These are phyloP conservation scores for Blepharisma stoltei DNA, from an alignment of 73 alveolate genomes.

Conservation along the genomic window DNA sequence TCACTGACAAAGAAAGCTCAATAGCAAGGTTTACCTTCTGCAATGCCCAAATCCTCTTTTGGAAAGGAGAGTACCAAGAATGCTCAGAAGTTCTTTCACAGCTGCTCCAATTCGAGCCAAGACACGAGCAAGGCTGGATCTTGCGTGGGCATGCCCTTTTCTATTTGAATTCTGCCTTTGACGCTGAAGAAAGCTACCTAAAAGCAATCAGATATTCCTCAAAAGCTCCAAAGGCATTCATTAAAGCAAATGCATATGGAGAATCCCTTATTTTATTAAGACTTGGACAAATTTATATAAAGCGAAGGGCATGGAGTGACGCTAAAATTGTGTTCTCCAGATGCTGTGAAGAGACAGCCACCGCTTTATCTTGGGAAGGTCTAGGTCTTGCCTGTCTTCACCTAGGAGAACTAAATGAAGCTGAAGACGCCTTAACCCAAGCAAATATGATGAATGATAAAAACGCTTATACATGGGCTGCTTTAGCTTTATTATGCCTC, in stretches of 20 bases:
- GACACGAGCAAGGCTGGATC: slow-evolving; percentile 51
- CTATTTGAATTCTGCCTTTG: slow-evolving; percentile 52
- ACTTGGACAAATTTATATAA: slow-evolving; percentile 79
- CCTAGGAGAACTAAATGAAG: slow-evolving; percentile 77
- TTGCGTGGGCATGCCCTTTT: slow-evolving; percentile 67
- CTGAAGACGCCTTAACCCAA: slow-evolving; percentile 91
- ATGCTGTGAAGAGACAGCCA: slow-evolving; percentile 69
- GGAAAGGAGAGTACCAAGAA: slow-evolving; percentile 59
- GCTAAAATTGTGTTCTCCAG: slow-evolving; percentile 83
- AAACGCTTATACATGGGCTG: slow-evolving; percentile 91
- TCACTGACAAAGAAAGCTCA: slow-evolving; percentile 29
- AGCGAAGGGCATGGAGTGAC: slow-evolving; percentile 83
- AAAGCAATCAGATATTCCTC: slow-evolving; percentile 65
- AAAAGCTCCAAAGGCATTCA: slow-evolving; percentile 32
- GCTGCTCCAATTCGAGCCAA: slow-evolving; percentile 45
- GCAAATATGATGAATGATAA: slow-evolving; percentile 78
- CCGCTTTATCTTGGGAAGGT: slow-evolving; percentile 90
- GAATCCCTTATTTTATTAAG: slow-evolving; percentile 65
- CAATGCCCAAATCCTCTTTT: slow-evolving; percentile 54
- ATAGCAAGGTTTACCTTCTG: background rate
- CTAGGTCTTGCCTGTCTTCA: slow-evolving; percentile 89
- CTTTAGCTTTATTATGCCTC: slow-evolving; percentile 56
- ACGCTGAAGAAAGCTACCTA: slow-evolving; percentile 63
- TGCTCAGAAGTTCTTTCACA: slow-evolving; percentile 48
- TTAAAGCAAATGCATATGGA: background rate